Evolutionary conservation across 352 stramenopile genomes (phyloP).

Genomic region (Aphanomyces stellatus): DNA sequence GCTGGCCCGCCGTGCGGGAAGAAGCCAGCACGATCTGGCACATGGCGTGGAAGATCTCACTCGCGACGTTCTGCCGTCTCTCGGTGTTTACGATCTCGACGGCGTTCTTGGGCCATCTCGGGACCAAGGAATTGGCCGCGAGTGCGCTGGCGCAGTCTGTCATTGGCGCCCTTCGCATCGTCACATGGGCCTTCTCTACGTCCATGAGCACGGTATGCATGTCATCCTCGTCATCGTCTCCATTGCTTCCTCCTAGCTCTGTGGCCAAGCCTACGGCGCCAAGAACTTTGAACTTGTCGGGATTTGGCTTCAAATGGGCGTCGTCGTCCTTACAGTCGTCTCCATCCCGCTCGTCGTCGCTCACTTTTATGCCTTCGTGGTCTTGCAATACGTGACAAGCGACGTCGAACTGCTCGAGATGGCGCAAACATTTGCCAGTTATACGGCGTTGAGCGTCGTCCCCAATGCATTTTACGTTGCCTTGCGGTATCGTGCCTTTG

Average conservation of each 20-base stretch:
- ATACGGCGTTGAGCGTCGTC: constrained; percentile 48
- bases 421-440: constrained; percentile 50
- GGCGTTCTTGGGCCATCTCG: constrained; percentile 20
- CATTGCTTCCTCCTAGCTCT: neutral
- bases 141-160: constrained; percentile 13
- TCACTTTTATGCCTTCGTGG: constrained; percentile 16
- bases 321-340: neutral
- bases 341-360: constrained; percentile 16
- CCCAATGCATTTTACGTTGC: constrained; percentile 61
- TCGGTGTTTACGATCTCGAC: constrained; percentile 18
- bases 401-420: constrained; percentile 47
- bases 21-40: constrained; percentile 1
- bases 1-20: neutral
- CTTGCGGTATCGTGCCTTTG: constrained; percentile 24
- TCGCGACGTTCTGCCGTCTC: constrained; percentile 15
- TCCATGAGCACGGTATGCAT: constrained; percentile 18
- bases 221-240: neutral
- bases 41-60: constrained; percentile 18
- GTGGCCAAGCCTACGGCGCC: constrained; percentile 20
- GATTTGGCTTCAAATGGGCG: constrained; percentile 19
- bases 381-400: constrained; percentile 32
- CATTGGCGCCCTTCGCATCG: constrained; percentile 15
- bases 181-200: constrained; percentile 14
- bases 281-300: constrained; percentile 21
- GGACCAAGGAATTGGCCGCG: constrained; percentile 16